phyloP scores from a whole-genome alignment of 2,329 filamentous ascomycete species.

The Aspergillus neoniger region DNA sequence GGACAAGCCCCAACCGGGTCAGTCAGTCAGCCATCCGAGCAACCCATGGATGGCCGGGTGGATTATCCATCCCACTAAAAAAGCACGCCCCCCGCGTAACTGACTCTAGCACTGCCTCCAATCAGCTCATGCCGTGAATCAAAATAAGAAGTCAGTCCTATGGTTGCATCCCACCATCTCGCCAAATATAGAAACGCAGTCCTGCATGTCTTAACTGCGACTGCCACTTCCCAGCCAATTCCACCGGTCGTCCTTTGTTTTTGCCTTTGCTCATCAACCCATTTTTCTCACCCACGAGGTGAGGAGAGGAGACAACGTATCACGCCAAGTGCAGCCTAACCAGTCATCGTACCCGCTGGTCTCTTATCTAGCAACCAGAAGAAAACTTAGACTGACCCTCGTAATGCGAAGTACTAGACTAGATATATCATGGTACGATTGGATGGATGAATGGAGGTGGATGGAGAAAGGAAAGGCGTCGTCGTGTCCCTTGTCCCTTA shows the following conservation, averaged over 20 bases:
- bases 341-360: neutral
- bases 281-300: slow-evolving; percentile 1
- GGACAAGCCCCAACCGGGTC: too few relatives aligned
- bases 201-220: slow-evolving; percentile 23
- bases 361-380: neutral
- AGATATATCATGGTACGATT: too few relatives aligned
- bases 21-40: neutral
- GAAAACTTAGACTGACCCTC: neutral
- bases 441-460: too few relatives aligned
- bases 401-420: neutral
- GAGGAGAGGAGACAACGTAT: neutral
- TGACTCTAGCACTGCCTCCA: neutral
- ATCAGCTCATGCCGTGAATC: neutral
- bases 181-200: slow-evolving; percentile 25
- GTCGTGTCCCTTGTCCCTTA: neutral
- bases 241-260: neutral
- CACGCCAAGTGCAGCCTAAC: neutral
- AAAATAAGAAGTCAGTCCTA: neutral
- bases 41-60: neutral
- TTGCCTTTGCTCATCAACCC: neutral
- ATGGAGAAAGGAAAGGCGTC: too few relatives aligned
- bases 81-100: neutral
- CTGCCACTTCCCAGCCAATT: slow-evolving; percentile 2
- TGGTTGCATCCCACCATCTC: neutral
- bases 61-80: neutral